A percentile compares a stretch with the other conserved stretches of the same genome.
Evolutionary conservation across 306 rosid genomes (phyloP).

Genomic region (Castanea crenata): DNA sequence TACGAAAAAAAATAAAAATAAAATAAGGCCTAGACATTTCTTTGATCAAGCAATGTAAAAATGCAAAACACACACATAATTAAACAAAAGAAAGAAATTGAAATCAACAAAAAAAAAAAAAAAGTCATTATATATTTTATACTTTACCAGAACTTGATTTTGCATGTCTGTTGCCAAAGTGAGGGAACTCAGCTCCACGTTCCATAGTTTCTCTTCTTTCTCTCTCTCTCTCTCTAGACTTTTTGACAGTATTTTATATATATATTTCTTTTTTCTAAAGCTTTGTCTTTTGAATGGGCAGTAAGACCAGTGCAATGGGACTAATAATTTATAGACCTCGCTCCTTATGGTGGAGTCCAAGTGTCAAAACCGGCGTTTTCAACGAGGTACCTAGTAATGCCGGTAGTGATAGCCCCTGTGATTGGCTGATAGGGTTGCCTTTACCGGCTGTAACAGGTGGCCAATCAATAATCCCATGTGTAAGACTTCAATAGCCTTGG

Average conservation of each 20-base stretch:
- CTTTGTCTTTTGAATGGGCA: constrained; percentile 16
- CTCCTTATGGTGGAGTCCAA: constrained; percentile 9
- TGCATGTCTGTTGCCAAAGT: constrained; percentile 14
- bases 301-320: background rate
- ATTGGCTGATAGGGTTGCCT: constrained; percentile 13
- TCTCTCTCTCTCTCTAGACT: background rate
- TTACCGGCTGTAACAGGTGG: constrained; percentile 24
- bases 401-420: background rate
- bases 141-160: constrained; percentile 29
- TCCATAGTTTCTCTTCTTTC: constrained; percentile 23
- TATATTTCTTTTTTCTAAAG: background rate
- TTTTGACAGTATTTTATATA: no score
- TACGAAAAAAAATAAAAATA: background rate
- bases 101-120: background rate
- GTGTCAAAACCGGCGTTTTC: constrained; percentile 27
- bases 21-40: no score
- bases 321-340: background rate
- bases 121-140: background rate
- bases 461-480: constrained; percentile 1
- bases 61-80: background rate
- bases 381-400: constrained; percentile 25
- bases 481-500: background rate
- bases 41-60: background rate
- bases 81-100: background rate
- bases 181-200: constrained; percentile 8